Evolutionary conservation across 331 rosid species (phyloP), one percentile per base, ranked within the genome.

Genomic region (Cydonia oblonga): DNA sequence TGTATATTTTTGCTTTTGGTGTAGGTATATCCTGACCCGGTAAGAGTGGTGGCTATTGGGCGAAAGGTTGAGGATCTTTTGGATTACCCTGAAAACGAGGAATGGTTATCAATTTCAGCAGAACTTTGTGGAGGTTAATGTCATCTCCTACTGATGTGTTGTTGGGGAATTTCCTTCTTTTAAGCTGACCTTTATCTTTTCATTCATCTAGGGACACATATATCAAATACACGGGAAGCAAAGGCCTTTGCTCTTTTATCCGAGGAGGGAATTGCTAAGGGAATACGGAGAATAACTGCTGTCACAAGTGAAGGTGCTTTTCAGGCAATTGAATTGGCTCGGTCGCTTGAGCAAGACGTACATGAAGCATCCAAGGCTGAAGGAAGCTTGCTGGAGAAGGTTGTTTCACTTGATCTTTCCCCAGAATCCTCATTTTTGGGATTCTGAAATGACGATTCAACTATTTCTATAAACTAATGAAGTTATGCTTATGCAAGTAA

Each of bases 191-290:
- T 83, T 78, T 80, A 66, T 19, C 24, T 69, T 75, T 79, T 78
- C 54, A 49, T 71, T 56, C 71, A 57, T 77, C 30, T 71, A 95
- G 97, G 98, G 74, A 95, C 97, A 44, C 99, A 95, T 80, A 75
- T 95, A 84, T 84, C 89, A 64, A 95, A 95, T 80, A 95, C 98
- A 25, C 81, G 96, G 46, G 97, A 95, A 79, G 97, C 98, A 4
- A 87, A 88, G 81, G 92, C 90, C 57, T 95, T 95, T 85, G 98
- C 93, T 14, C 91, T 95, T 80, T 59, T 95, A 82, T 90, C 98
- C 23, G 97, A 91, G 86, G 97, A 95, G 84, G 97, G 98, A 68
- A 89, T 91, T 85, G 98, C 98, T 1, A 95, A 95, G 77, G 98
- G 97, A 46, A 74, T 88, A 7, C 91, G 98, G 64, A 89, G 98